These are phyloP conservation scores for Colletotrichum sp. DNA, from an alignment of 2,329 filamentous ascomycete genomes.

Conservation along the genomic window DNA sequence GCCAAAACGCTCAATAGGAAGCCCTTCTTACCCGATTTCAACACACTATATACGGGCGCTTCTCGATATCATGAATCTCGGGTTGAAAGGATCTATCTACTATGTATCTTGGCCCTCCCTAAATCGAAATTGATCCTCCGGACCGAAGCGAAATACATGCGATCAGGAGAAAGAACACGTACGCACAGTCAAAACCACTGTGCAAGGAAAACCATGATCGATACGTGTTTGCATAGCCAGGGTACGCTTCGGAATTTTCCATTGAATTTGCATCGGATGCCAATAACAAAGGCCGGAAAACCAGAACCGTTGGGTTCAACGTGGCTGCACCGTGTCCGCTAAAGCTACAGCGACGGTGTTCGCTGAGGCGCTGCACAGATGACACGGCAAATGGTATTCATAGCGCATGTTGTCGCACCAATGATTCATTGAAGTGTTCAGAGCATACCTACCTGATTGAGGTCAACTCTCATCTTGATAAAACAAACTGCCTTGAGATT, in stretches of 20 bases:
- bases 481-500: background rate
- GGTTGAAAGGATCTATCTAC: background rate
- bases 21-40: background rate
- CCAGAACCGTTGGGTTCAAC: background rate
- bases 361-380: background rate
- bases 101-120: background rate
- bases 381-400: background rate
- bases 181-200: background rate
- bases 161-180: background rate
- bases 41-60: background rate
- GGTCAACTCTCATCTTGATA: background rate
- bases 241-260: background rate
- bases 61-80: background rate
- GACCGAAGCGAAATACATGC: background rate
- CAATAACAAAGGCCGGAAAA: background rate
- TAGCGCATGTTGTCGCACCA: background rate
- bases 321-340: background rate
- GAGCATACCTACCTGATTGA: background rate
- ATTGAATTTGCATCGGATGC: background rate
- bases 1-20: background rate
- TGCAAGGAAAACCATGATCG: rapidly evolving
- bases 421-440: background rate
- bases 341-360: background rate
- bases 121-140: background rate
- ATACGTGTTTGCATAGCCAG: background rate